These are phyloP conservation scores for Leccinum broughii DNA, from an alignment of 768 basidiomycete species.

Conservation along the genomic window DNA sequence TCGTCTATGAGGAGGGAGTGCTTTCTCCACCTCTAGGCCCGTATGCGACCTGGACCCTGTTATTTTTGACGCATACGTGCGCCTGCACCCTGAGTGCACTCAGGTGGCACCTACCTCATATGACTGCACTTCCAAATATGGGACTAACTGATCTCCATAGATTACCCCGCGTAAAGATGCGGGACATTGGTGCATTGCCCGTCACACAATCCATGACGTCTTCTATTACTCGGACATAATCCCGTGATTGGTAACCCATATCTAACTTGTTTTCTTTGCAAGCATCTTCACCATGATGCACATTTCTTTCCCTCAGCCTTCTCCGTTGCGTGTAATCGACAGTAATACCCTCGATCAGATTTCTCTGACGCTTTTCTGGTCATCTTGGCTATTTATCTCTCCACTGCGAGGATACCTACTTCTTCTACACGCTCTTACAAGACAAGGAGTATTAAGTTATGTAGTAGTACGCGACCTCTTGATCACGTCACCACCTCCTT, in stretches of 20 bases:
- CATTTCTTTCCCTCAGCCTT: background rate
- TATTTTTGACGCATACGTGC: background rate
- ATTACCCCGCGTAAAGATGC: constrained; percentile 12
- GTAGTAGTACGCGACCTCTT: background rate
- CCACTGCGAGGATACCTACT: background rate
- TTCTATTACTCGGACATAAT: constrained; percentile 20
- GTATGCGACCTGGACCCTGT: background rate
- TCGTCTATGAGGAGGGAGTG: background rate
- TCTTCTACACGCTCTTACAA: background rate
- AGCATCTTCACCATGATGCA: background rate
- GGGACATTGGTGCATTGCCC: constrained; percentile 14
- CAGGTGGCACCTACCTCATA: background rate
- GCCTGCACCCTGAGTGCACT: background rate
- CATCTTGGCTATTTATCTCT: background rate
- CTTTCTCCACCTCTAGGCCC: background rate
- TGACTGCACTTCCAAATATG: background rate
- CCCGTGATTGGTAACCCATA: background rate
- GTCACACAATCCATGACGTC: constrained; percentile 10
- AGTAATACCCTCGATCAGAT: background rate
- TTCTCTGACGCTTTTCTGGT: background rate
- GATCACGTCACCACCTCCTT: background rate
- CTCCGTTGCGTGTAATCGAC: background rate
- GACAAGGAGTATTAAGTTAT: background rate
- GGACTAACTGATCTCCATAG: constrained; percentile 16
- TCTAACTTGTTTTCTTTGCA: background rate